A percentile compares a stretch with the other conserved stretches of the same genome.
These are phyloP conservation scores for Madurella fahalii DNA, from an alignment of 2,329 filamentous ascomycete genomes.

Conservation along the genomic window DNA sequence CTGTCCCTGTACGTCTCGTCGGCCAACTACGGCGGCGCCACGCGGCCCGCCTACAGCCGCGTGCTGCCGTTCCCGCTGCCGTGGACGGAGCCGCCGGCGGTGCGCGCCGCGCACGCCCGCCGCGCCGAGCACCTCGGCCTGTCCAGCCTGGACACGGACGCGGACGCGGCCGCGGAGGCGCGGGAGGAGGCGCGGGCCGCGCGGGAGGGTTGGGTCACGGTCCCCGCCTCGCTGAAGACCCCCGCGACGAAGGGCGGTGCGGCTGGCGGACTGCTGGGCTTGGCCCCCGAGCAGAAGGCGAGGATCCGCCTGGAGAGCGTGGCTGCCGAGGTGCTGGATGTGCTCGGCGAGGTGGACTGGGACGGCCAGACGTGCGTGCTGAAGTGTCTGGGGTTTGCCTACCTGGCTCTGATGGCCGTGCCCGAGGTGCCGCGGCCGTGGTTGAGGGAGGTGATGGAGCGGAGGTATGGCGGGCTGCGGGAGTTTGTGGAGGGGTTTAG, in stretches of 20 bases:
- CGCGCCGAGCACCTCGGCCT: slow-evolving; percentile 68
- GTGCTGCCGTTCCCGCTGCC: slow-evolving; percentile 83
- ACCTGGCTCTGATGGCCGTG: slow-evolving; percentile 66
- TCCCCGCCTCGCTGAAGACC: slow-evolving; percentile 47
- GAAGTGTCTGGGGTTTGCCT: slow-evolving; percentile 74
- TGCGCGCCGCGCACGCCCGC: slow-evolving; percentile 65
- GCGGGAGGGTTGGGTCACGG: slow-evolving; percentile 31
- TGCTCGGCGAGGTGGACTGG: slow-evolving; percentile 56
- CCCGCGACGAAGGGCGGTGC: slow-evolving; percentile 51
- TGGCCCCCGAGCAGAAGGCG: slow-evolving; percentile 67
- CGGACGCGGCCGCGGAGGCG: slow-evolving; percentile 18
- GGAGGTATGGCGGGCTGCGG: slow-evolving; percentile 21
- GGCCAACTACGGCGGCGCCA: slow-evolving; percentile 75
- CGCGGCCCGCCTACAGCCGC: slow-evolving; percentile 73
- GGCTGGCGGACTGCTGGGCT: slow-evolving; percentile 45
- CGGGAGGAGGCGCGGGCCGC: slow-evolving; percentile 32
- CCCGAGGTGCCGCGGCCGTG: slow-evolving; percentile 35
- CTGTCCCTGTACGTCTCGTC: slow-evolving; percentile 87
- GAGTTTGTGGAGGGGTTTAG: slow-evolving; percentile 25
- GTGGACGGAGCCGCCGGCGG: slow-evolving; percentile 74
- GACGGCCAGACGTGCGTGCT: slow-evolving; percentile 45
- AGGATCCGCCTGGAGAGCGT: slow-evolving; percentile 74
- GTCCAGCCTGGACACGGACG: slow-evolving; percentile 59
- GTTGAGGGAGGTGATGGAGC: slow-evolving; percentile 28
- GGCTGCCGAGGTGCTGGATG: slow-evolving; percentile 65